Evolutionary conservation across 148 eudicot species (phyloP), one percentile per base, ranked within the genome.

Genomic region (Rhododendron simsii): DNA sequence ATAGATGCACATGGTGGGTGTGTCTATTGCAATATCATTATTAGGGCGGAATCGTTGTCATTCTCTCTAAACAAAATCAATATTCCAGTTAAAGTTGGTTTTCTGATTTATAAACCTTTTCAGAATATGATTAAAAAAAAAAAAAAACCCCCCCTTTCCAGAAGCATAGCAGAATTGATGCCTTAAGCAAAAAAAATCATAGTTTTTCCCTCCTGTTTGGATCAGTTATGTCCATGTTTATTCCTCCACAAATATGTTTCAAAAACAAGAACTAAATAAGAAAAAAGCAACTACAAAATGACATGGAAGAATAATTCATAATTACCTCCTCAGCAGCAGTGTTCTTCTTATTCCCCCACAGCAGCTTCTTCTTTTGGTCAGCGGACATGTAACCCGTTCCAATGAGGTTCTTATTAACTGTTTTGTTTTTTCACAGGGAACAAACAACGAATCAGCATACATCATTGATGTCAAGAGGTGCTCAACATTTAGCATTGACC

Each of bases 291-390:
- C 78, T 5, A 45, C 5, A 50, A 81, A 23, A 81, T 39, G 28
- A 39, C 75, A 81, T 51, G 30, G 12, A 26, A 41, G n/a, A 65
- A 4, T 33, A 81, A 51, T n/a, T 48, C 16, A 67, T 61, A 80
- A 47, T 83, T 92, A 97, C 99, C 99, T 97, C 98, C 87, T 95
- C 98, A 18, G 88, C 44, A 85, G 88, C 75, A 73, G 87, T 91
- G 88, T 28, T 91, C 94, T 95, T 97, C 80, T 96, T 96, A 86
- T 84, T 95, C 48, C 98, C 98, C 99, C 99, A 96, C 77, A 96
- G 88, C 84, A 96, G 96, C 91, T 96, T 96, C 92, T 96, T 96
- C 93, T 96, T 96, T 88, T 96, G 98, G 87, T 96, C 99, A 89
- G 99, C 89, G 7, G 96, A 92, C 98, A 96, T 93, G 91, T 87